These are phyloP conservation scores for Aspergillus hancockii DNA, from an alignment of 495 filamentous ascomycete genomes.

Conservation along the genomic window DNA sequence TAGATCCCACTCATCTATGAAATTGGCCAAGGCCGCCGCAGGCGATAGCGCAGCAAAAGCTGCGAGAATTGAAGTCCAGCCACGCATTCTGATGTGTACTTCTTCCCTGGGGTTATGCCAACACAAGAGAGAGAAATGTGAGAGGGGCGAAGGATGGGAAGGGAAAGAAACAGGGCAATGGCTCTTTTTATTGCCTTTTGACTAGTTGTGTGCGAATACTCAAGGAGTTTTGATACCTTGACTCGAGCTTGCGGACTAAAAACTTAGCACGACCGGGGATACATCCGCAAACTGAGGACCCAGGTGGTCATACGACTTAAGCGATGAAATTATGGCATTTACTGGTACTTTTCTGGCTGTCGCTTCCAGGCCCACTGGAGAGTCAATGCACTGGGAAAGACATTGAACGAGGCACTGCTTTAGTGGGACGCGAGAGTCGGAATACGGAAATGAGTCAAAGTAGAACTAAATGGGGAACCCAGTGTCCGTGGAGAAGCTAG, in stretches of 20 bases:
- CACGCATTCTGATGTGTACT: neutral
- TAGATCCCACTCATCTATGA: slow-evolving; percentile 5
- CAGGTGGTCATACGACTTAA: neutral
- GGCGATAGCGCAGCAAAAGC: neutral
- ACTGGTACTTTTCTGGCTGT: neutral
- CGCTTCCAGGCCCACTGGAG: neutral
- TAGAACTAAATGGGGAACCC: neutral
- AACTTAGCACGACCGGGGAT: neutral
- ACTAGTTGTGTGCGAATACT: neutral
- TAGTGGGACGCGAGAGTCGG: neutral
- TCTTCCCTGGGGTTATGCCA: neutral
- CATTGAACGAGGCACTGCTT: neutral
- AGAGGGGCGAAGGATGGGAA: neutral
- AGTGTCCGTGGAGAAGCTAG: neutral
- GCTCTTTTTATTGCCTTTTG: neutral
- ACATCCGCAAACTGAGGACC: neutral
- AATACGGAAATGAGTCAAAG: neutral
- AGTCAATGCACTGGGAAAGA: neutral
- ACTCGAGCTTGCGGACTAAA: neutral
- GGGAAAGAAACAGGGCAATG: neutral
- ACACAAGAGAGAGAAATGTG: neutral
- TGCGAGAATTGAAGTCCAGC: neutral
- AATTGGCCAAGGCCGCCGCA: neutral
- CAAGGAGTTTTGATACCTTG: neutral
- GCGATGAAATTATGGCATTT: neutral